A percentile compares a stretch with the other conserved stretches of the same genome.
phyloP scores from a whole-genome alignment of 2,329 filamentous ascomycete genomes.

The Cryphonectria naterciae region DNA sequence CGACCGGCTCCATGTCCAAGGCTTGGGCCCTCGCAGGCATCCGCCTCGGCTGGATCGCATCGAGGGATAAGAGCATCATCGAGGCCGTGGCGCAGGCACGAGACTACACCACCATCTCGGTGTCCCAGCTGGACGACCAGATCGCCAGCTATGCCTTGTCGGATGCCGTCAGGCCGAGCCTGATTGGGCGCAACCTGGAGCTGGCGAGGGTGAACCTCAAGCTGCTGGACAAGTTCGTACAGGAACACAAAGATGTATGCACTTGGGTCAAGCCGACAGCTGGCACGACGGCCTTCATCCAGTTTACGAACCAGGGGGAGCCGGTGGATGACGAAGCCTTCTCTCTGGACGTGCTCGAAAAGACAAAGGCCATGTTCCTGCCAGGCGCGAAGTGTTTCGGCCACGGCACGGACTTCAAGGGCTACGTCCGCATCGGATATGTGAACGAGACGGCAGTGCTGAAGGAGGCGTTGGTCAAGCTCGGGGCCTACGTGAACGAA shows the following conservation, averaged over 20 bases:
- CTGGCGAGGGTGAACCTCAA: conserved; percentile 71
- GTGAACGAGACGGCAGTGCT: conserved; percentile 73
- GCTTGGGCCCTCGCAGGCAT: conserved; percentile 83
- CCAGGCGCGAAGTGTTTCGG: conserved; percentile 79
- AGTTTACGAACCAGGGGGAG: conserved; percentile 62
- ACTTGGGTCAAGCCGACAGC: conserved; percentile 76
- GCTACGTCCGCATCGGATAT: conserved; percentile 79
- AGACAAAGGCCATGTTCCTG: conserved; percentile 73
- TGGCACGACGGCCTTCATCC: conserved; percentile 79
- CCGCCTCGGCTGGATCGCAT: conserved; percentile 81
- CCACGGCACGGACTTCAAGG: conserved; percentile 64
- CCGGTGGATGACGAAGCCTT: conserved; percentile 74
- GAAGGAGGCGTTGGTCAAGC: conserved; percentile 62
- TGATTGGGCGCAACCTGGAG: conserved; percentile 58
- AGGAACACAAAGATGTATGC: conserved; percentile 64
- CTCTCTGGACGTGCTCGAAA: conserved; percentile 68
- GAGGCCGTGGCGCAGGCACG: conserved; percentile 66
- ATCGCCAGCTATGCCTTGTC: conserved; percentile 77
- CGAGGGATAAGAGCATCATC: conserved; percentile 64
- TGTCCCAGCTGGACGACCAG: conserved; percentile 80
- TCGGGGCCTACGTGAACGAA: conserved; percentile 47
- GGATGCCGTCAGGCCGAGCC: conserved; percentile 41
- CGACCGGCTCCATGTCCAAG: conserved; percentile 83
- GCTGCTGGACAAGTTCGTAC: conserved; percentile 69
- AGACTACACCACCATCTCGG: conserved; percentile 86